phyloP scores from a whole-genome alignment of 495 filamentous ascomycete species.

The Aspergillus campestris region DNA sequence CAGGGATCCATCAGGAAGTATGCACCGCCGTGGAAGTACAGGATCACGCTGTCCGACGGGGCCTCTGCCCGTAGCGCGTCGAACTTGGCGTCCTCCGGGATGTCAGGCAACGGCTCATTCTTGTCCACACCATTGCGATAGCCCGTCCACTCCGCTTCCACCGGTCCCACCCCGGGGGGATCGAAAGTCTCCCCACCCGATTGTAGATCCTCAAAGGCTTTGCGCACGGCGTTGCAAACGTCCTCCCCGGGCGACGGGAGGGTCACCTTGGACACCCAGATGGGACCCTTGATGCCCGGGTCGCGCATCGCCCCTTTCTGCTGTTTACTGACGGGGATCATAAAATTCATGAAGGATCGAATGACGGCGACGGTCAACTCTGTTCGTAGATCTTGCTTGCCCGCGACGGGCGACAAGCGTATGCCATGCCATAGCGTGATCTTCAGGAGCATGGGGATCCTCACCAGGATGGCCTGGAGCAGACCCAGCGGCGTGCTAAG shows the following conservation, averaged over 20 bases:
- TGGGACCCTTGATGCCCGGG: conserved; percentile 62
- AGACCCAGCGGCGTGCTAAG: conserved; percentile 28
- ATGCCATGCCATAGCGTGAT: conserved; percentile 61
- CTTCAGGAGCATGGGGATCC: conserved; percentile 59
- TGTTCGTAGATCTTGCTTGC: conserved; percentile 73
- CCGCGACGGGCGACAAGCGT: conserved; percentile 52
- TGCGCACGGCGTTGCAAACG: conserved; percentile 48
- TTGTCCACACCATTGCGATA: conserved; percentile 51
- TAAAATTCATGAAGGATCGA: conserved; percentile 49
- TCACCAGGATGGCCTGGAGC: conserved; percentile 41
- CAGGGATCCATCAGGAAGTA: conserved; percentile 72
- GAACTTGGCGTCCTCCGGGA: conserved; percentile 67
- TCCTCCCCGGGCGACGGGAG: conserved; percentile 49
- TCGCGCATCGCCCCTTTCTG: conserved; percentile 57
- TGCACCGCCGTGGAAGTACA: conserved; percentile 90
- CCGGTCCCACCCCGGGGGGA: conserved; percentile 45
- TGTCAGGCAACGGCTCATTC: conserved; percentile 44
- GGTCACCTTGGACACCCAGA: conserved; percentile 69
- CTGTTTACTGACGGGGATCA: conserved; percentile 44
- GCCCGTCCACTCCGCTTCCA: conserved; percentile 86
- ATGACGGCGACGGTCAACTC: conserved; percentile 64
- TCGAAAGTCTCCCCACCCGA: conserved; percentile 37
- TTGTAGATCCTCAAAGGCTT: conserved; percentile 57
- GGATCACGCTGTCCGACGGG: conserved; percentile 54
- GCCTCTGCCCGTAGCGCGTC: conserved; percentile 61